These are phyloP conservation scores for Antarctomyces pellizariae DNA, from an alignment of 495 filamentous ascomycete species.

Conservation along the genomic window DNA sequence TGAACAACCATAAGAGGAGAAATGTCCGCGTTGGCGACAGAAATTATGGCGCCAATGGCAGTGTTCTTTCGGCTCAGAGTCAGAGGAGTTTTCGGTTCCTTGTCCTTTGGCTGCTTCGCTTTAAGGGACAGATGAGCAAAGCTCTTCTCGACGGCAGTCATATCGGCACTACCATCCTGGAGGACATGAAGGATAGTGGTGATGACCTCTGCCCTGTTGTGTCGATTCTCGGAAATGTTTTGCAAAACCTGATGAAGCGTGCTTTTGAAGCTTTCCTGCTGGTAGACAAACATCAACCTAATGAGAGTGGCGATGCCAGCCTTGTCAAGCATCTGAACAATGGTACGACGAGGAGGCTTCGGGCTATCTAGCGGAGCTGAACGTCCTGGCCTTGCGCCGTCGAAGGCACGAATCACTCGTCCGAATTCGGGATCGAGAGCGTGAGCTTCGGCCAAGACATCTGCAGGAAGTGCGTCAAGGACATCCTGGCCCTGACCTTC, in stretches of 20 bases:
- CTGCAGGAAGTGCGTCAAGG: constrained; percentile 61
- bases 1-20: constrained; percentile 89
- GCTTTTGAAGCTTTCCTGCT: constrained; percentile 52
- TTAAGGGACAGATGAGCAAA: constrained; percentile 80
- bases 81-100: constrained; percentile 55
- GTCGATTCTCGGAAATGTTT: constrained; percentile 78
- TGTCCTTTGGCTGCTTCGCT: constrained; percentile 53
- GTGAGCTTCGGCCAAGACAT: constrained; percentile 68
- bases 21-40: constrained; percentile 39
- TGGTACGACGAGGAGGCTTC: constrained; percentile 53
- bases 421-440: constrained; percentile 19
- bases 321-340: constrained; percentile 93
- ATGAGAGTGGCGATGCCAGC: constrained; percentile 82
- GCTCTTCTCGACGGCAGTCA: constrained; percentile 81
- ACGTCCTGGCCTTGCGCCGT: constrained; percentile 5
- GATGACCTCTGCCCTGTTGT: constrained; percentile 87
- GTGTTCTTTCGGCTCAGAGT: constrained; percentile 44
- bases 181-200: constrained; percentile 79
- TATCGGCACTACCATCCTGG: constrained; percentile 87
- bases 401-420: constrained; percentile 3
- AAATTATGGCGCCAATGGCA: constrained; percentile 25
- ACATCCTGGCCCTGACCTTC: constrained; percentile 81
- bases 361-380: constrained; percentile 13
- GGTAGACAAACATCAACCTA: constrained; percentile 88
- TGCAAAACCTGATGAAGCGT: constrained; percentile 68